Percentiles rank a stretch among this genome's conserved stretches.
These are phyloP conservation scores for Coemansia pectinata DNA, from an alignment of 192 early-diverging fungal genomes.

Conservation along the genomic window DNA sequence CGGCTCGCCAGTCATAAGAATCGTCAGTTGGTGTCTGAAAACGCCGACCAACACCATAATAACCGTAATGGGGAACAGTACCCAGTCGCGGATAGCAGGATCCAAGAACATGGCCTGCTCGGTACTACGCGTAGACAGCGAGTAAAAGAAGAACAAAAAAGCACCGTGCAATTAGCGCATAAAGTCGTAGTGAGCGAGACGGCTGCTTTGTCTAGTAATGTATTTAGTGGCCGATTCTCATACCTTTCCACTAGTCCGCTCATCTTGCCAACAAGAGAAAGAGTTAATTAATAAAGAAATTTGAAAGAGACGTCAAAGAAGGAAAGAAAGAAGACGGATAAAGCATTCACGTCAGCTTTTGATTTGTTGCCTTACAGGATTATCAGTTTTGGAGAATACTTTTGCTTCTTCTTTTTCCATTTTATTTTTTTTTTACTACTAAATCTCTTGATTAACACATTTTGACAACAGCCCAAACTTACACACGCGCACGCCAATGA, in stretches of 20 bases:
- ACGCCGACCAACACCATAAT: slow-evolving; percentile 98
- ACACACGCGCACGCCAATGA: slow-evolving; percentile 16
- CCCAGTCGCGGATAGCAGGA: slow-evolving; percentile 87
- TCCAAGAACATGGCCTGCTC: slow-evolving; percentile 70
- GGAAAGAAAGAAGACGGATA: not conserved
- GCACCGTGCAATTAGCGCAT: not conserved
- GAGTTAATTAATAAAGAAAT: not conserved
- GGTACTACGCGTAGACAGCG: slow-evolving; percentile 4
- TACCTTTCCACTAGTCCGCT: slow-evolving; percentile 38
- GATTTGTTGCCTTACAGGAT: not conserved
- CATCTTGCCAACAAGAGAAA: slow-evolving; percentile 17
- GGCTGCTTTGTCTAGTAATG: not conserved
- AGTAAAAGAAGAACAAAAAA: not conserved
- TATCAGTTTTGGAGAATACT: not conserved
- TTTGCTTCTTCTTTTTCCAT: not conserved
- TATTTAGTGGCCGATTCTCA: not conserved
- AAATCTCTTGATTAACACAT: not conserved
- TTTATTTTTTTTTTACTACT: not conserved
- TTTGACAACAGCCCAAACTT: not conserved
- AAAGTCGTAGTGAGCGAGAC: not conserved
- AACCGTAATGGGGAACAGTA: slow-evolving; percentile 93
- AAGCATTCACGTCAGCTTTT: not conserved
- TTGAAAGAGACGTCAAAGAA: not conserved
- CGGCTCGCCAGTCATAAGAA: slow-evolving; percentile 81
- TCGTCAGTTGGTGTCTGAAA: slow-evolving; percentile 88